Evolutionary conservation across 768 basidiomycete species (phyloP).

Genomic region (Psilocybe sp.): DNA sequence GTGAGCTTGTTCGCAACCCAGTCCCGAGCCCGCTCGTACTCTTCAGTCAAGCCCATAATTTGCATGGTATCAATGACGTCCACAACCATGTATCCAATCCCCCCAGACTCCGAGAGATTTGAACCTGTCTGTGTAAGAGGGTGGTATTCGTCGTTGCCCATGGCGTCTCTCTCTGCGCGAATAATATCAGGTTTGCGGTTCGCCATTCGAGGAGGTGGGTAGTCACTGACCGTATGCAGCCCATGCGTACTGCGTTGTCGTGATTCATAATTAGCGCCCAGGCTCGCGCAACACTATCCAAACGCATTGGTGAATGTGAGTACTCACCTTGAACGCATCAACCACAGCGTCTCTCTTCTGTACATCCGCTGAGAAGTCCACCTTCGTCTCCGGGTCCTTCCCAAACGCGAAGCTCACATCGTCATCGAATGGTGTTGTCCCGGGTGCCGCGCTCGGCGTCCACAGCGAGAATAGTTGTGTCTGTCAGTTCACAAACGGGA

Average conservation of each 20-base stretch:
- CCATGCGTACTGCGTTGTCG: constrained; percentile 72
- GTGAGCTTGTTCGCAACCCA: constrained; percentile 73
- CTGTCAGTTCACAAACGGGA: not conserved
- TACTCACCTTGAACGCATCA: constrained; percentile 72
- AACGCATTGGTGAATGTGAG: too few species aligned
- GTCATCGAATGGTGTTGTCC: not conserved
- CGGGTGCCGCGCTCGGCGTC: not conserved
- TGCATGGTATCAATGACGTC: constrained; percentile 90
- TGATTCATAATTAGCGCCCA: not conserved
- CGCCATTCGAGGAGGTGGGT: not conserved
- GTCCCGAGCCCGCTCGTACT: constrained; percentile 73
- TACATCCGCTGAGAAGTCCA: constrained; percentile 15
- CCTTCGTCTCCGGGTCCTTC: not conserved
- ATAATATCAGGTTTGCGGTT: not conserved
- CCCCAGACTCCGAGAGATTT: constrained; percentile 74
- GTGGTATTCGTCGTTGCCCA: constrained; percentile 92
- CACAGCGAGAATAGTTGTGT: constrained; percentile 7
- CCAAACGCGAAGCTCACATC: not conserved
- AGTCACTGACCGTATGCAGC: constrained; percentile 66
- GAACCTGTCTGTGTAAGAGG: constrained; percentile 73
- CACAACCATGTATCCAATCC: constrained; percentile 88
- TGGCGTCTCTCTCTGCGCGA: constrained; percentile 76
- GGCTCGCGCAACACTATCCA: not conserved
- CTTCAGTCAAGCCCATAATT: constrained; percentile 79
- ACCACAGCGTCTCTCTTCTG: constrained; percentile 68